Evolutionary conservation across 495 filamentous ascomycete species (phyloP), one percentile per base, ranked within the genome.

Genomic region (Cladorrhinum samala): DNA sequence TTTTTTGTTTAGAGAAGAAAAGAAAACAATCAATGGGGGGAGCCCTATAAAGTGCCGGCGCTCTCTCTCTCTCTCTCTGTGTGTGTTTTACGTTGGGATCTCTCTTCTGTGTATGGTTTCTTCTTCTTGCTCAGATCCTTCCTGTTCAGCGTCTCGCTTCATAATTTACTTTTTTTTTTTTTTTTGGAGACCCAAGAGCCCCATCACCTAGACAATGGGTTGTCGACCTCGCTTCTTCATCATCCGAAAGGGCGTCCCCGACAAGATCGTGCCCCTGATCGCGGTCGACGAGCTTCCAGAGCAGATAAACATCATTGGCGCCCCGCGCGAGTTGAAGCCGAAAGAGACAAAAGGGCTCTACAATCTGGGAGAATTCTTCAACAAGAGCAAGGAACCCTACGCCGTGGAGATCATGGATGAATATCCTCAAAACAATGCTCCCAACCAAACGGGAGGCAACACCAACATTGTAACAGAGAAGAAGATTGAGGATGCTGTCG

Each of bases 221-320:
- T 51, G 49, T 0, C 55, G 53, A 1, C 63, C 60, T 39, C 44
- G 33, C 21, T 23, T 59, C 11, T 33, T 33, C 11, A 5, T 33
- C 5, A 33, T 33, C 27, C 27, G 27, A 33, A 54, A 58, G 8
- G 42, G 2, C 1, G 30, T 65, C 3, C 67, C 63, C 7, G 57
- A 68, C 0, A 59, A 67, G 17, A 62, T 73, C 23, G 72, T 77
- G 11, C 75, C 73, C 0, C 67, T 77, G 17, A 62, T 78, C 18
- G 62, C 72, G 0, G 61, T 71, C 9, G 74, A 76, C 51, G 68
- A 77, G 55, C 69, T 79, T 0, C 75, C 72, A 0, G 62, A 61
- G 5, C 68, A 65, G 59, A 49, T 75, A 11, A 54, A 72, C 14
- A 50, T 77, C 17, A 44, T 65, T 17, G 68, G 66, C 11, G 55